phyloP scores from a whole-genome alignment of 768 basidiomycete genomes.

The Phanerochaete carnosa region DNA sequence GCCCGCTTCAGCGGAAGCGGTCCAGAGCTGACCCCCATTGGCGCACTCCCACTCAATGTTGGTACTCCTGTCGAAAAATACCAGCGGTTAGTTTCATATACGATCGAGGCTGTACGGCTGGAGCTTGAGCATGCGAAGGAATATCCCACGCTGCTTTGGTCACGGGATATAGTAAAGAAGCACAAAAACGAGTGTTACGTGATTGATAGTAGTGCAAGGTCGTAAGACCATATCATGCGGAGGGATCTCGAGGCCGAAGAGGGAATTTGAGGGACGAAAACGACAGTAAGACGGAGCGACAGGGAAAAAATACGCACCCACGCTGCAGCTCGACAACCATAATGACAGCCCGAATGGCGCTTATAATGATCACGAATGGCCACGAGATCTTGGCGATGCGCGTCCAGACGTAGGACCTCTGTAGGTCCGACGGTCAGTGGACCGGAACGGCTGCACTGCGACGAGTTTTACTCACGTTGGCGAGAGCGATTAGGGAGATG shows the following conservation, averaged over 20 bases:
- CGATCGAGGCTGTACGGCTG: not conserved
- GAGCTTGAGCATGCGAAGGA: not conserved
- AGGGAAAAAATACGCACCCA: slow-evolving; percentile 45
- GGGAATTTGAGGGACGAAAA: not conserved
- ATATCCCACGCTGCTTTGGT: not conserved
- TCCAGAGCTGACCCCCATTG: slow-evolving; percentile 66
- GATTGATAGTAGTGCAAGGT: not conserved
- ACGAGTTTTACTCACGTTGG: slow-evolving; percentile 47
- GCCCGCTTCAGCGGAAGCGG: slow-evolving; percentile 39
- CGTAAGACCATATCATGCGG: not conserved
- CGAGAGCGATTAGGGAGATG: slow-evolving; percentile 56
- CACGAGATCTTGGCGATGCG: slow-evolving; percentile 63
- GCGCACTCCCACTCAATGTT: slow-evolving; percentile 73
- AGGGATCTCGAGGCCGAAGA: not conserved
- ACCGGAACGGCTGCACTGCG: slow-evolving; percentile 15
- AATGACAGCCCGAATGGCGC: slow-evolving; percentile 59
- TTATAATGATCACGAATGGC: slow-evolving; percentile 68
- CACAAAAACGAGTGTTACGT: not conserved
- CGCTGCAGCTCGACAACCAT: slow-evolving; percentile 74
- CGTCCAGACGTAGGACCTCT: slow-evolving; percentile 72
- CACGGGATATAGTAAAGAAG: not conserved
- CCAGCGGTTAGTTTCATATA: slow-evolving; percentile 4
- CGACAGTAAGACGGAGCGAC: slow-evolving; percentile 5
- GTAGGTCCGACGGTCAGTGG: slow-evolving; percentile 12
- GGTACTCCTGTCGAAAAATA: slow-evolving; percentile 43